Evolutionary conservation across 768 basidiomycete species (phyloP).

Genomic region (Rhizopogon roseolus): DNA sequence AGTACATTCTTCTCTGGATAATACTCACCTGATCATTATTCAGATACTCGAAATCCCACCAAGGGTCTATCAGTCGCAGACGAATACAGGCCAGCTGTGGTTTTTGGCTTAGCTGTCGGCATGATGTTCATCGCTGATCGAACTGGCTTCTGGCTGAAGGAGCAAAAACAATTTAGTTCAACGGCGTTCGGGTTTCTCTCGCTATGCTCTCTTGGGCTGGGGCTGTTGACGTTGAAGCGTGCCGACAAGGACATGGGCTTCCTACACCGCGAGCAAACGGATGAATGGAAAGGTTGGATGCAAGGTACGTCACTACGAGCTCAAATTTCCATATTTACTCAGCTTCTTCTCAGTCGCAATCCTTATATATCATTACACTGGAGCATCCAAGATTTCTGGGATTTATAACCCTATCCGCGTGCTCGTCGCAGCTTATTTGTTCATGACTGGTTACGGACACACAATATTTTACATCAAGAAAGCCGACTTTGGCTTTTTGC

Average conservation of each 20-base stretch:
- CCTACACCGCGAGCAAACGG: slow-evolving; percentile 88
- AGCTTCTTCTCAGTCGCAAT: slow-evolving; percentile 59
- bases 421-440: slow-evolving; percentile 83
- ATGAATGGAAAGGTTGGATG: slow-evolving; percentile 99
- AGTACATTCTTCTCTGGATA: slow-evolving; percentile 12
- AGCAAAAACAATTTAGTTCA: slow-evolving; percentile 78
- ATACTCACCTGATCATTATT: slow-evolving; percentile 6
- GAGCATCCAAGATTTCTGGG: slow-evolving; percentile 87
- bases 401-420: slow-evolving; percentile 91
- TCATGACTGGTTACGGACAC: slow-evolving; percentile 93
- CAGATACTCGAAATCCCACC: slow-evolving; percentile 8
- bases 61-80: slow-evolving; percentile 14
- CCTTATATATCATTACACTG: slow-evolving; percentile 88
- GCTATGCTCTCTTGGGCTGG: slow-evolving; percentile 47
- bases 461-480: slow-evolving; percentile 87
- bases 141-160: slow-evolving; percentile 84
- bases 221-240: slow-evolving; percentile 60
- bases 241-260: slow-evolving; percentile 84
- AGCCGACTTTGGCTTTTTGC: slow-evolving; percentile 76
- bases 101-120: slow-evolving; percentile 63
- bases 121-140: slow-evolving; percentile 78
- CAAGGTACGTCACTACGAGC: slow-evolving; percentile 53
- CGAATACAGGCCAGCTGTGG: slow-evolving; percentile 36
- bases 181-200: slow-evolving; percentile 63
- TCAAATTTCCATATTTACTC: neutral